These are phyloP conservation scores for Dillenia turbinata DNA, from an alignment of 164 flowering plant genomes.

Conservation along the genomic window DNA sequence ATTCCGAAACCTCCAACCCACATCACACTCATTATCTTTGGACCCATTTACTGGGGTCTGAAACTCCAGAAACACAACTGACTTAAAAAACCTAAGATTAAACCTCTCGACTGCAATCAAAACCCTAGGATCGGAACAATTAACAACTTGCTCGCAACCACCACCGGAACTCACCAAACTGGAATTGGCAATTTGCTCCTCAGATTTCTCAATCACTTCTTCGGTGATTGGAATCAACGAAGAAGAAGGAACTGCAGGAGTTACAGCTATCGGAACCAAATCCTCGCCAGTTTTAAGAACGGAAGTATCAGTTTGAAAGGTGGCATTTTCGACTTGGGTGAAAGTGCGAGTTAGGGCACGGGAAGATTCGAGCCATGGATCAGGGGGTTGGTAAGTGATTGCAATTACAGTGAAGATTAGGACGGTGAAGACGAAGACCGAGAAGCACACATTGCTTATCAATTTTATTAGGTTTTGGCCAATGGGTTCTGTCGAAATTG, in stretches of 20 bases:
- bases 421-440: conserved; percentile 76
- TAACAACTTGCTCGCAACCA: conserved; percentile 29
- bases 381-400: conserved; percentile 93
- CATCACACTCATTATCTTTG: conserved; percentile 76
- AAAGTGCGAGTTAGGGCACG: conserved; percentile 67
- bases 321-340: conserved; percentile 66
- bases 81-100: conserved; percentile 60
- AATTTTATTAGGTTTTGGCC: conserved; percentile 77
- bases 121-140: conserved; percentile 82
- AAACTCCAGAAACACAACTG: conserved; percentile 75
- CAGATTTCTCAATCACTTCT: conserved; percentile 39
- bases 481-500: conserved; percentile 49
- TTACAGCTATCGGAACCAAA: conserved; percentile 15
- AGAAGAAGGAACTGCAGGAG: conserved; percentile 23
- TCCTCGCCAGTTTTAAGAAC: conserved; percentile 84
- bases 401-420: conserved; percentile 80
- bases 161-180: conserved; percentile 16
- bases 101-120: conserved; percentile 67
- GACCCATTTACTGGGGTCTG: conserved; percentile 72
- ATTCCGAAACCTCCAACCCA: conserved; percentile 87
- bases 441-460: conserved; percentile 85
- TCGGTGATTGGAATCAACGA: conserved; percentile 29
- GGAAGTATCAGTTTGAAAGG: conserved; percentile 66
- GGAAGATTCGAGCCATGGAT: conserved; percentile 93
- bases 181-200: conserved; percentile 28